Percentiles rank a stretch among this genome's conserved stretches.
These are phyloP conservation scores for Colletotrichum cuscutae DNA, from an alignment of 2,329 filamentous ascomycete species.

Conservation along the genomic window DNA sequence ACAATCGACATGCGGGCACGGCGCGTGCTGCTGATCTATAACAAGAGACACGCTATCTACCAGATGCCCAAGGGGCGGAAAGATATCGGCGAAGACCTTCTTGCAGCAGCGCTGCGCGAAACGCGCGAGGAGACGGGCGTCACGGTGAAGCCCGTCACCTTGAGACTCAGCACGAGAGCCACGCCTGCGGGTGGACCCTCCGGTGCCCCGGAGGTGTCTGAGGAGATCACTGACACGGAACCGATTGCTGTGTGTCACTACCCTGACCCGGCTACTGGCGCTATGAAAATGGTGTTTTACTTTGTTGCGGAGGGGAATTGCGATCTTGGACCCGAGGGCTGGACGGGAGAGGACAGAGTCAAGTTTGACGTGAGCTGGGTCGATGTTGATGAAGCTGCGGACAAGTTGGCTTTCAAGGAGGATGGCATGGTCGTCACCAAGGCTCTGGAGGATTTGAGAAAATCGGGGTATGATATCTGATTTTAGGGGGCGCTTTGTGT, in stretches of 20 bases:
- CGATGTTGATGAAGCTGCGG: constrained; percentile 37
- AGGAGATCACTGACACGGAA: constrained; percentile 46
- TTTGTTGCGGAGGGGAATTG: constrained; percentile 49
- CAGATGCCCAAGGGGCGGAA: constrained; percentile 61
- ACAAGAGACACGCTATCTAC: constrained; percentile 53
- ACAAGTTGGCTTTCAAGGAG: constrained; percentile 38
- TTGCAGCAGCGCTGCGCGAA: constrained; percentile 55
- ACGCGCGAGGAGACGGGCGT: constrained; percentile 60
- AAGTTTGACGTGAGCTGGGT: constrained; percentile 45
- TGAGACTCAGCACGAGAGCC: constrained; percentile 55
- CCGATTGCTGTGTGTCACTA: constrained; percentile 49
- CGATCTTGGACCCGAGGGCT: constrained; percentile 26
- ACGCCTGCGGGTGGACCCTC: constrained; percentile 41
- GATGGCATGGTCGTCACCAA: constrained; percentile 42
- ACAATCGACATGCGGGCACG: constrained; percentile 50
- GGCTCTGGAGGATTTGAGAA: constrained; percentile 40
- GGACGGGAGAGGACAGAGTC: constrained; percentile 32
- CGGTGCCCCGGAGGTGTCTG: constrained; percentile 39
- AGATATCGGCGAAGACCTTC: constrained; percentile 56
- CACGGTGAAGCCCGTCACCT: constrained; percentile 47
- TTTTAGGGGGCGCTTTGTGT: background rate
- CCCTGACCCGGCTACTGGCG: constrained; percentile 46
- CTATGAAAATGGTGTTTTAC: constrained; percentile 53
- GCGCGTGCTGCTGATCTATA: constrained; percentile 55
- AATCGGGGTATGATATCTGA: constrained; percentile 41